Conservation (phyloP, 257 asterid species). For the Solanum tarapatanum region DNA sequence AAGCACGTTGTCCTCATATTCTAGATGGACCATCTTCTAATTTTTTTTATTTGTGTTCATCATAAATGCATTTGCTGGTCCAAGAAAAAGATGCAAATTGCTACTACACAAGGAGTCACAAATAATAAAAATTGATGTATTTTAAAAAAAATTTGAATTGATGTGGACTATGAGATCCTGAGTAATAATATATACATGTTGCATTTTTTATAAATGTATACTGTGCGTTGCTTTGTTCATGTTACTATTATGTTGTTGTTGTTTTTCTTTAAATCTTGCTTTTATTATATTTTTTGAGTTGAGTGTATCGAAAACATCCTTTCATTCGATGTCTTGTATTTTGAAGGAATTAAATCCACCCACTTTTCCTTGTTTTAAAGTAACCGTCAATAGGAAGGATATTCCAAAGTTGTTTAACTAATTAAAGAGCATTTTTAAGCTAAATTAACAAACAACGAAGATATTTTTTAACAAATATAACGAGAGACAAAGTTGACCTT, state of each 20-base stretch:
- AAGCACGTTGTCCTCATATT: not conserved
- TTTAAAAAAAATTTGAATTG: too few species aligned
- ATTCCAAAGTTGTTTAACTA: too few species aligned
- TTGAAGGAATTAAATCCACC: too few species aligned
- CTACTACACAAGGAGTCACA: not conserved
- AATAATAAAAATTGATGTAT: not conserved
- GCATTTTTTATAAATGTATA: not conserved
- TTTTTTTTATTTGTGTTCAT: not conserved
- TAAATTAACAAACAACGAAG: too few species aligned
- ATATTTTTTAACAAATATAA: too few species aligned
- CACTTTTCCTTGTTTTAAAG: too few species aligned
- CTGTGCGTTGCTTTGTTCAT: too few species aligned
- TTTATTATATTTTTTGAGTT: too few species aligned
- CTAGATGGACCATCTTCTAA: not conserved
- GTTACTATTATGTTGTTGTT: not conserved
- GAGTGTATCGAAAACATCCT: too few species aligned
- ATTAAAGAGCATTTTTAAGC: too few species aligned
- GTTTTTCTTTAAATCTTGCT: not conserved
- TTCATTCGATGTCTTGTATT: too few species aligned
- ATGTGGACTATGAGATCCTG: not conserved
- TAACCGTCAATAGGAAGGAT: too few species aligned
- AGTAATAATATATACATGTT: not conserved
- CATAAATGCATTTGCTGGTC: not conserved
- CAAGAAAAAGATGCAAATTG: not conserved
- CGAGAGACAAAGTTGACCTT: not conserved